These are phyloP conservation scores for Ustilago hordei DNA, from an alignment of 1,284 basidiomycete genomes.

Conservation along the genomic window DNA sequence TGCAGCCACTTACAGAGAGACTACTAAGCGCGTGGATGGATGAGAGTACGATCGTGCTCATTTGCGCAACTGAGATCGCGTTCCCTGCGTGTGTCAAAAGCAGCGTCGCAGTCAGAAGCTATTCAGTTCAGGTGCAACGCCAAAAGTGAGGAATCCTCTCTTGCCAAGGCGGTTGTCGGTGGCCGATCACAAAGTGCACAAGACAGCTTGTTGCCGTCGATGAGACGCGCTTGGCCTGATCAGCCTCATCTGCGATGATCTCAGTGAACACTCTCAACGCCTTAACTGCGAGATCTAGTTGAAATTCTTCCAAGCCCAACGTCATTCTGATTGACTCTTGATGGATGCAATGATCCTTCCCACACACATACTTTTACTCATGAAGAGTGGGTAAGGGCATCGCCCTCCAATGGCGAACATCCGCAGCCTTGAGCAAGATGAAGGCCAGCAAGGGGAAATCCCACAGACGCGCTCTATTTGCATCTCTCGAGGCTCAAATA, in stretches of 20 bases:
- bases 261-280: not conserved
- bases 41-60: not conserved
- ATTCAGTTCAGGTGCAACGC: not conserved
- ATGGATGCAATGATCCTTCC: too few relatives aligned
- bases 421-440: not conserved
- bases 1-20: not conserved
- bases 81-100: not conserved
- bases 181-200: too few relatives aligned
- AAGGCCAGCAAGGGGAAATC: not conserved
- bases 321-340: too few relatives aligned
- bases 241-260: not conserved
- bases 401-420: not conserved
- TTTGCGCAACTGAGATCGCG: not conserved
- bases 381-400: not conserved
- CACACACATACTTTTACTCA: too few relatives aligned
- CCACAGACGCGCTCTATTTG: conserved; percentile 17
- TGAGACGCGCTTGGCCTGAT: not conserved
- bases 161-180: not conserved
- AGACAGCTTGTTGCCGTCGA: not conserved
- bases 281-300: not conserved
- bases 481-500: conserved; percentile 47
- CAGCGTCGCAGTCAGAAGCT: not conserved
- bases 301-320: too few relatives aligned
- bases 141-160: not conserved
- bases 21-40: conserved; percentile 4